These are phyloP conservation scores for Coleophoma eucalyptorum DNA, from an alignment of 2,329 filamentous ascomycete species.

Conservation along the genomic window DNA sequence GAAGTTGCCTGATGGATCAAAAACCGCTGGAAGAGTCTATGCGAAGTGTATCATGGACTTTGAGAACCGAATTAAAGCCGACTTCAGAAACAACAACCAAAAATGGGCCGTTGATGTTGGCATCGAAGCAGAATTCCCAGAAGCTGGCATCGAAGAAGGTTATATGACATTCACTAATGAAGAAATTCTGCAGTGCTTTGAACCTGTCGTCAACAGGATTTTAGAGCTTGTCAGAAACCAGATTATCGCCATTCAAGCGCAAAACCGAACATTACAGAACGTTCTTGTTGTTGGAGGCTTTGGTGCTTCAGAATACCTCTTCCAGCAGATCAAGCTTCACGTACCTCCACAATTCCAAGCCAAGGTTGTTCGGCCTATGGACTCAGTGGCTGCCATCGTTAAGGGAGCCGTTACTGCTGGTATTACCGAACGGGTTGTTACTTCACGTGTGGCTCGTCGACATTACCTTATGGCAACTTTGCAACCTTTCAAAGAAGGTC, in stretches of 20 bases:
- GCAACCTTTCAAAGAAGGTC: conserved; percentile 97
- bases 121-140: conserved; percentile 96
- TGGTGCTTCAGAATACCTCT: conserved; percentile 96
- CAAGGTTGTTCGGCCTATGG: conserved; percentile 98
- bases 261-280: conserved; percentile 91
- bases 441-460: conserved; percentile 91
- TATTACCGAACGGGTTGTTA: conserved; percentile 95
- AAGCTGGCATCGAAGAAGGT: conserved; percentile 96
- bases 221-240: conserved; percentile 95
- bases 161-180: conserved; percentile 99
- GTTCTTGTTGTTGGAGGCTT: conserved; percentile 97
- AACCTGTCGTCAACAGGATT: conserved; percentile 96
- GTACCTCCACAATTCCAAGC: conserved; percentile 97
- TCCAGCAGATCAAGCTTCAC: conserved; percentile 98
- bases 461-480: conserved; percentile 99
- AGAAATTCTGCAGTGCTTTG: conserved; percentile 97
- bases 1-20: conserved; percentile 95
- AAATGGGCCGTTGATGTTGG: conserved; percentile 99
- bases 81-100: conserved; percentile 98
- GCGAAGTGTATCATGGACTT: conserved; percentile 99
- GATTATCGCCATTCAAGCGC: conserved; percentile 97
- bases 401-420: conserved; percentile 97
- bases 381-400: conserved; percentile 96
- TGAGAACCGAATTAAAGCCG: conserved; percentile 98
- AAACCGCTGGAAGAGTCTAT: conserved; percentile 96